These are phyloP conservation scores for Globisporangium okanoganense DNA, from an alignment of 352 stramenopile genomes.

Conservation along the genomic window DNA sequence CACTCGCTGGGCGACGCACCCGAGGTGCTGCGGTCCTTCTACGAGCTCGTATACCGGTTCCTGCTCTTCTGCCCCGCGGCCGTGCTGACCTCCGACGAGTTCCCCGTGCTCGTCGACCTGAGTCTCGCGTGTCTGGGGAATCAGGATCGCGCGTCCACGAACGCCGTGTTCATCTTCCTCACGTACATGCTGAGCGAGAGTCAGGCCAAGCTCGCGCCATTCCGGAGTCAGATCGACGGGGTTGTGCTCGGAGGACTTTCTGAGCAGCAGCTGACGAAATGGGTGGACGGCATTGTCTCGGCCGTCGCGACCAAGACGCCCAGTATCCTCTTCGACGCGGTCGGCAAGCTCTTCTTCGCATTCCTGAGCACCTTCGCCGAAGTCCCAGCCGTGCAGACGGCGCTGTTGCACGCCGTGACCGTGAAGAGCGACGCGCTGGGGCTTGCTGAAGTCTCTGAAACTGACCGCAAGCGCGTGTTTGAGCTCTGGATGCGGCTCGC, in stretches of 20 bases:
- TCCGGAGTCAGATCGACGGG: conserved; percentile 40
- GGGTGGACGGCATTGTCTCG: conserved; percentile 41
- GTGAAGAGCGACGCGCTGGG: conserved; percentile 33
- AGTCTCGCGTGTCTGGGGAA: conserved; percentile 56
- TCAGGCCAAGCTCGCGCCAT: conserved; percentile 35
- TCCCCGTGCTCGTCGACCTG: conserved; percentile 58
- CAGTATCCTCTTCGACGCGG: conserved; percentile 51
- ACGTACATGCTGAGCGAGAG: conserved; percentile 60
- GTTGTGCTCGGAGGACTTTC: conserved; percentile 22
- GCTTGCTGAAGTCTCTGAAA: conserved; percentile 26
- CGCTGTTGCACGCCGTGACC: conserved; percentile 30
- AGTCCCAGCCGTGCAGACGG: conserved; percentile 27
- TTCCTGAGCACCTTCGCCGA: conserved; percentile 39
- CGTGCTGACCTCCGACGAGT: conserved; percentile 49
- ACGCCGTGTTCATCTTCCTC: conserved; percentile 65
- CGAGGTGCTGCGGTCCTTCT: conserved; percentile 63
- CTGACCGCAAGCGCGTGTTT: conserved; percentile 52
- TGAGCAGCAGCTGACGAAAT: conserved; percentile 38
- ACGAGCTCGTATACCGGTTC: conserved; percentile 65
- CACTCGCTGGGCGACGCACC: conserved; percentile 55
- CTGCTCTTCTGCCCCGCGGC: conserved; percentile 66
- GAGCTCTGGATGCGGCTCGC: conserved; percentile 53
- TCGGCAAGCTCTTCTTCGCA: conserved; percentile 51
- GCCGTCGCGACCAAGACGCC: conserved; percentile 51
- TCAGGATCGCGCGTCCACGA: conserved; percentile 60